A percentile compares a stretch with the other conserved stretches of the same genome.
phyloP scores from a whole-genome alignment of 108 stramenopile genomes.

The Fragilariopsis cylindrus region DNA sequence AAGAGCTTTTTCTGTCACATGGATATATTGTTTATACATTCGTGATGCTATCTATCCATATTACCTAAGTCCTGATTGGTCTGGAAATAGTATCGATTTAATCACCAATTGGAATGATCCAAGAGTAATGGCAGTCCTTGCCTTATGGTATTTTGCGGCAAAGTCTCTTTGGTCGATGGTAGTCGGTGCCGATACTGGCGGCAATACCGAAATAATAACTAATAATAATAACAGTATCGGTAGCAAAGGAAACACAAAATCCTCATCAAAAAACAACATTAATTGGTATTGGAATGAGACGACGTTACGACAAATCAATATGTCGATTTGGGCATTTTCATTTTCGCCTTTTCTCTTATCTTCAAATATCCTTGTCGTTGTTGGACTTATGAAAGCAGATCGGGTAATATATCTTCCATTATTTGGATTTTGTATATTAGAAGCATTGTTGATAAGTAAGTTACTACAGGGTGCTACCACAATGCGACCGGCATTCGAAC shows the following conservation, averaged over 20 bases:
- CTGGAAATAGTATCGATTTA: constrained; percentile 46
- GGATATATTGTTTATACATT: constrained; percentile 60
- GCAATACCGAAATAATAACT: not conserved
- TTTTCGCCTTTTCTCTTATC: constrained; percentile 47
- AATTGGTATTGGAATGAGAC: constrained; percentile 11
- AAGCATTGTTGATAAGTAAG: constrained; percentile 32
- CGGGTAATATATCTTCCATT: constrained; percentile 58
- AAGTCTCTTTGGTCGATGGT: constrained; percentile 32
- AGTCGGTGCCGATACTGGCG: constrained; percentile 22
- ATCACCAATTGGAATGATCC: constrained; percentile 35
- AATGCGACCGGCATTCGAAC: constrained; percentile 22
- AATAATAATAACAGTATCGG: not conserved
- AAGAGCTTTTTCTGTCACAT: constrained; percentile 46
- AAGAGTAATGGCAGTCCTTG: constrained; percentile 31
- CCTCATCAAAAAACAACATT: not conserved
- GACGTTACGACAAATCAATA: constrained; percentile 27
- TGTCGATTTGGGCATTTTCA: constrained; percentile 41
- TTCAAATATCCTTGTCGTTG: constrained; percentile 54
- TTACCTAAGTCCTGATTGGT: constrained; percentile 52
- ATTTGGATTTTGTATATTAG: constrained; percentile 53
- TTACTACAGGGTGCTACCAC: constrained; percentile 17
- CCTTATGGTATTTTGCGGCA: constrained; percentile 40
- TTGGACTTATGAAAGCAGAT: constrained; percentile 65
- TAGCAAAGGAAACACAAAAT: not conserved
- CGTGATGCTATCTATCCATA: constrained; percentile 46